phyloP scores from a whole-genome alignment of 164 flowering plant genomes.

The Liriodendron chinense region DNA sequence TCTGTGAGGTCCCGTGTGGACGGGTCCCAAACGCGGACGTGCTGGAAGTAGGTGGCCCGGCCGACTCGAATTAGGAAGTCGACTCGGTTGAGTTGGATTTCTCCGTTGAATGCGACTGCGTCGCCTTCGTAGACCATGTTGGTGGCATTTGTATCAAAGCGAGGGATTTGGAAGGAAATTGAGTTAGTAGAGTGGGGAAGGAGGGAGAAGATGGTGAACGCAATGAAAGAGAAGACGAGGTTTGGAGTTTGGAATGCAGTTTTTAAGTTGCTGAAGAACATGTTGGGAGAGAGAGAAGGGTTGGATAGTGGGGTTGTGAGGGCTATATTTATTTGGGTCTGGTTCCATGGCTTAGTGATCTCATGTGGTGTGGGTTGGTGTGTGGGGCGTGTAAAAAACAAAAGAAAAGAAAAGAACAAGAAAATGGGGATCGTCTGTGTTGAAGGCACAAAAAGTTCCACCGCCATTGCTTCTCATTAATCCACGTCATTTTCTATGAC shows the following conservation, averaged over 20 bases:
- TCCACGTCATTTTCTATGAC: no score
- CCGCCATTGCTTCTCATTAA: no score
- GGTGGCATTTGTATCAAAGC: neutral
- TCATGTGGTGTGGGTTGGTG: no score
- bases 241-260: neutral
- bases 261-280: neutral
- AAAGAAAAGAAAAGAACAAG: no score
- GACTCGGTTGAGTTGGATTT: slow-evolving; percentile 1
- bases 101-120: neutral
- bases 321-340: no score
- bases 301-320: no score
- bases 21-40: slow-evolving; percentile 9
- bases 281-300: neutral
- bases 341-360: no score
- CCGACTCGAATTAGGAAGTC: slow-evolving; percentile 3
- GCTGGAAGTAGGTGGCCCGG: slow-evolving; percentile 2
- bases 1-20: slow-evolving; percentile 20
- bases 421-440: no score
- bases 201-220: neutral
- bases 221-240: neutral
- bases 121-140: slow-evolving; percentile 5
- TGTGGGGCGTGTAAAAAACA: no score
- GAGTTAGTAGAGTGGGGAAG: neutral
- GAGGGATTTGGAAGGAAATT: slow-evolving; percentile 2
- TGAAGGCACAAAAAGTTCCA: no score